Conservation (phyloP, 345 rosid species). For the Nephelium lappaceum region DNA sequence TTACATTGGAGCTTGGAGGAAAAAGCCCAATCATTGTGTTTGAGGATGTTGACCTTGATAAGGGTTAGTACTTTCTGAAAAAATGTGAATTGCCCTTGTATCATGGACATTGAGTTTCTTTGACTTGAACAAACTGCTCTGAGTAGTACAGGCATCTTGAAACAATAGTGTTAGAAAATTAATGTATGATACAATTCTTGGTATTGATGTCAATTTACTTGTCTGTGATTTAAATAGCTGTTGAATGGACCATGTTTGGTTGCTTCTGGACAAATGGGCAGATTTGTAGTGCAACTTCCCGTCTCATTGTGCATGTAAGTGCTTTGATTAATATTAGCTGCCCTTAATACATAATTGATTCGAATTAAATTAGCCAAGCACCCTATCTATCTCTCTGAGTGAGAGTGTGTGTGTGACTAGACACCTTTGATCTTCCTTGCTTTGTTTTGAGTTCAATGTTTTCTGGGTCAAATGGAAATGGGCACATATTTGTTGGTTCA, state of each 20-base stretch:
- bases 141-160: constrained; percentile 7
- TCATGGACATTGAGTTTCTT: constrained; percentile 7
- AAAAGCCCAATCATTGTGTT: constrained; percentile 92
- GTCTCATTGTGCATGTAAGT: constrained; percentile 89
- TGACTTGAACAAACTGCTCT: constrained; percentile 14
- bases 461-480: background rate
- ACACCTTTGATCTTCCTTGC: background rate
- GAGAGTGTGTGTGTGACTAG: background rate
- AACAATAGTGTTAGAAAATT: background rate
- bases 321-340: background rate
- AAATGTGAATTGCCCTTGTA: background rate
- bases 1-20: constrained; percentile 94
- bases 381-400: background rate
- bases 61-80: constrained; percentile 51
- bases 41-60: constrained; percentile 91
- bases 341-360: background rate
- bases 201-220: constrained; percentile 1
- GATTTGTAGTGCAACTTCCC: constrained; percentile 98
- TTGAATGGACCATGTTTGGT: constrained; percentile 84
- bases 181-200: background rate
- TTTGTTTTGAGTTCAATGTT: background rate
- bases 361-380: background rate
- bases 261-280: constrained; percentile 99
- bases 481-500: background rate
- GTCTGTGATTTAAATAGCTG: constrained; percentile 56